phyloP scores from a whole-genome alignment of 75 land plant species.

The Adiantum capillusveneris region DNA sequence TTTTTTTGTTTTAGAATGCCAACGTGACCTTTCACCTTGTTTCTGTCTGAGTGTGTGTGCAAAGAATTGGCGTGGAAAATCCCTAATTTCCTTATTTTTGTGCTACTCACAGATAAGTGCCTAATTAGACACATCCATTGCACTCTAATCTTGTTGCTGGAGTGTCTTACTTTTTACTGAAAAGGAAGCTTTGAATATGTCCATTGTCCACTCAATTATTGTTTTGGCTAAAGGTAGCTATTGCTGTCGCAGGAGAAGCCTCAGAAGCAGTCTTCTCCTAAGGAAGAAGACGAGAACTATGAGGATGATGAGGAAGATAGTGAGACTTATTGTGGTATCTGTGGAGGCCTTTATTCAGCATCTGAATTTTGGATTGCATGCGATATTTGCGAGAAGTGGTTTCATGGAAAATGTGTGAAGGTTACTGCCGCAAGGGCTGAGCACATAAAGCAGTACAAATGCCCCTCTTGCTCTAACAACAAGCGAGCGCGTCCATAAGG shows the following conservation, averaged over 20 bases:
- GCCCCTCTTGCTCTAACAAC: slow-evolving; percentile 48
- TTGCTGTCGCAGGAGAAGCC: slow-evolving; percentile 6
- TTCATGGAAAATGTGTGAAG: slow-evolving; percentile 64
- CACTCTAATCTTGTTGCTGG: too few relatives aligned
- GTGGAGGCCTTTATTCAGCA: slow-evolving; percentile 36
- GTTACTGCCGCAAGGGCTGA: slow-evolving; percentile 62
- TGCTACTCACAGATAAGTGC: too few relatives aligned
- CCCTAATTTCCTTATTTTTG: too few relatives aligned
- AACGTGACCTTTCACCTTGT: too few relatives aligned
- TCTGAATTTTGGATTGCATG: slow-evolving; percentile 62
- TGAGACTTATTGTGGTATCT: slow-evolving; percentile 48
- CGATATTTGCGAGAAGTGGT: slow-evolving; percentile 55
- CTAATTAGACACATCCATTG: too few relatives aligned
- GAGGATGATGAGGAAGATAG: slow-evolving; percentile 58
- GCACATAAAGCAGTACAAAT: slow-evolving; percentile 64
- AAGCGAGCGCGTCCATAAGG: slow-evolving; percentile 18
- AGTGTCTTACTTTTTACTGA: too few relatives aligned
- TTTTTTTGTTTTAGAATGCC: too few relatives aligned
- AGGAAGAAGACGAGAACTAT: slow-evolving; percentile 29
- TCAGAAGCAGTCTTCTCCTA: slow-evolving; percentile 15
- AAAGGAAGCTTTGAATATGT: too few relatives aligned
- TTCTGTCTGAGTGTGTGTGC: too few relatives aligned
- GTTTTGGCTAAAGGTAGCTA: background rate
- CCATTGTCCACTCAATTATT: too few relatives aligned
- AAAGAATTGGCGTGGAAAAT: too few relatives aligned